Conservation (phyloP, 2,329 filamentous ascomycete genomes). For the Aspergillus phoenicis region DNA sequence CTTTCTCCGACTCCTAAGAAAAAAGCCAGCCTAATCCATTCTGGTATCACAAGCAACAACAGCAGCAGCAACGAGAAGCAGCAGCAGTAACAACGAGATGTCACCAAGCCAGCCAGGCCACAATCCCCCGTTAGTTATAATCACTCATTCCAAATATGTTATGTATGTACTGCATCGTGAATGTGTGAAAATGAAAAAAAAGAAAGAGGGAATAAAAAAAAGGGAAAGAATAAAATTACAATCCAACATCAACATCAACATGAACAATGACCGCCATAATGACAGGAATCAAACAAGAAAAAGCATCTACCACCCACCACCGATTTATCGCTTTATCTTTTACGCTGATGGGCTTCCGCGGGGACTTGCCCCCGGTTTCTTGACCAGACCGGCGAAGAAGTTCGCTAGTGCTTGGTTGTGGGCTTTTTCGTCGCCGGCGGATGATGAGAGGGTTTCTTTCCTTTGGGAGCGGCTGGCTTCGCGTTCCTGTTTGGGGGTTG, state of each 20-base stretch:
- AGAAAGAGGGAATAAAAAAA: too few species aligned
- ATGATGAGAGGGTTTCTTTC: conserved; percentile 36
- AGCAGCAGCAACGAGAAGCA: not conserved
- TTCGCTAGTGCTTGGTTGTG: conserved; percentile 62
- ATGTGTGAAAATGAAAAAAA: too few species aligned
- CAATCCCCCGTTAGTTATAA: not conserved
- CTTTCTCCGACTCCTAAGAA: not conserved
- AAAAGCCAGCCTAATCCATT: conserved; percentile 3
- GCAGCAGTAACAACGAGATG: not conserved
- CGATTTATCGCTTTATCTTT: not conserved
- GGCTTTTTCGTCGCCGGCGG: conserved; percentile 51
- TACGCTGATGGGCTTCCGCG: conserved; percentile 41
- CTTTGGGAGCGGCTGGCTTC: conserved; percentile 45
- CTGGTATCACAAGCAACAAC: conserved; percentile 1
- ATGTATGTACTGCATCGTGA: conserved; percentile 2
- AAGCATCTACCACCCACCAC: too few species aligned
- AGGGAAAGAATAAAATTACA: not conserved
- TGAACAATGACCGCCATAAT: too few species aligned
- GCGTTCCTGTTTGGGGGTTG: conserved; percentile 39
- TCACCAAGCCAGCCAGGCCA: not conserved
- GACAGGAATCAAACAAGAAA: too few species aligned
- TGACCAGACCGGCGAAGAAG: conserved; percentile 63
- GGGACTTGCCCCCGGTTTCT: conserved; percentile 48
- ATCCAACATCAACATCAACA: not conserved
- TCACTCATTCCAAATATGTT: not conserved